Base-by-base conservation (phyloP, 352 stramenopile genomes). In the Globisporangium cystogenes region DNA sequence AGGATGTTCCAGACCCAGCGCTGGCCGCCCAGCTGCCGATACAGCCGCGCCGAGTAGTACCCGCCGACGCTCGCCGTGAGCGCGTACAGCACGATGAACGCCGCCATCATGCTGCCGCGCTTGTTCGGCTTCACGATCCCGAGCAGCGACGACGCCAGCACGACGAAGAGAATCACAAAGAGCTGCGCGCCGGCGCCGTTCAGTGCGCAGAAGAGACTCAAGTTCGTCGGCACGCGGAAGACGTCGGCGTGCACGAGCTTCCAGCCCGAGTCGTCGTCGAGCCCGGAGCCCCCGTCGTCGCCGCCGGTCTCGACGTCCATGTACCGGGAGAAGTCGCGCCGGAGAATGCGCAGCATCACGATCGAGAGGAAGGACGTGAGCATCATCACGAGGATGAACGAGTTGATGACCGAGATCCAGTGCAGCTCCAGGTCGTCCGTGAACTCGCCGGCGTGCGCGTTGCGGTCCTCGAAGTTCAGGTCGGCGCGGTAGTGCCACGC, bases 241-340 rank as follows among this genome's bases (percentile, higher is more conserved):
- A 99, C 96, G 64, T 99, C 97, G 11, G 97, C 97, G 68, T 99
- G 97, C 31, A 99, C 93, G n/a, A 99, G 86, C 73, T 99, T 99
- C 98, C 98, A 99, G 36, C 97, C 98, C 10, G 79, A 96, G 63
- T 98, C 94, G 64, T 98, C 95, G 62, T 99, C 93, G 14, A 85
- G 40, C 12, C 88, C 68, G 40, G 91, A 71, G 31, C 96, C 87
- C 39, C 65, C 81, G 16, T 87, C 73, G 46, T 89, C 75, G 39
- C 97, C 90, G 43, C 68, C 85, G 18, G 86, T 76, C 66, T 98
- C 95, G 21, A 97, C 60, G 48, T 98, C 92, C 77, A 98, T 97
- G 72, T 98, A 99, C 12, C 90, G 81, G n/a, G 93, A 95, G 59
- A 99, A 98, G 68, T 99, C 97, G 55, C 98, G 98, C 67, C 98